Percentiles rank a stretch among this genome's conserved stretches.
These are phyloP conservation scores for Arctostaphylos glauca DNA, from an alignment of 148 eudicot species.

Conservation along the genomic window DNA sequence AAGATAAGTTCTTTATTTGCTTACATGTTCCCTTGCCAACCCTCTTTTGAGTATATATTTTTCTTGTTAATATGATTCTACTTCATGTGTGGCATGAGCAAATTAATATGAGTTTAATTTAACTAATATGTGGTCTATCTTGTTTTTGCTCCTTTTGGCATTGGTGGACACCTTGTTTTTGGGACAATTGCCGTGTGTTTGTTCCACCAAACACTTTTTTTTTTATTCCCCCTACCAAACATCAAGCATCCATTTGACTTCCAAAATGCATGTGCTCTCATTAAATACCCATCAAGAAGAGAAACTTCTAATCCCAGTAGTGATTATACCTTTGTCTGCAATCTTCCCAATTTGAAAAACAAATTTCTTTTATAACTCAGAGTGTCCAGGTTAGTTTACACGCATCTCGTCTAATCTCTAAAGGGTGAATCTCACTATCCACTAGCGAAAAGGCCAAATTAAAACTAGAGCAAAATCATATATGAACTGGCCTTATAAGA, in stretches of 20 bases:
- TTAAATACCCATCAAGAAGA: background rate
- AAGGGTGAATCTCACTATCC: too few species aligned
- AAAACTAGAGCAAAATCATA: too few species aligned
- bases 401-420: too few species aligned
- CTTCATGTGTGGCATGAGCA: background rate
- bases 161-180: constrained; percentile 5
- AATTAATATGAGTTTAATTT: background rate
- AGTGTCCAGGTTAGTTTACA: too few species aligned
- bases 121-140: background rate
- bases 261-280: background rate
- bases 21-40: background rate
- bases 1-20: background rate
- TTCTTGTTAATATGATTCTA: background rate
- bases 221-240: background rate
- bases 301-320: background rate
- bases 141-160: background rate
- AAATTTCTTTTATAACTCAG: too few species aligned
- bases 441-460: too few species aligned
- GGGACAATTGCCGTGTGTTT: background rate
- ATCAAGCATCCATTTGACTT: background rate
- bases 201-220: constrained; percentile 11
- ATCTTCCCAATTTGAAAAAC: too few species aligned
- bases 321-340: background rate
- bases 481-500: too few species aligned
- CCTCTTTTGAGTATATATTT: too few species aligned